phyloP scores from a whole-genome alignment of 441 rosid genomes.

The Syzygium malaccense region DNA sequence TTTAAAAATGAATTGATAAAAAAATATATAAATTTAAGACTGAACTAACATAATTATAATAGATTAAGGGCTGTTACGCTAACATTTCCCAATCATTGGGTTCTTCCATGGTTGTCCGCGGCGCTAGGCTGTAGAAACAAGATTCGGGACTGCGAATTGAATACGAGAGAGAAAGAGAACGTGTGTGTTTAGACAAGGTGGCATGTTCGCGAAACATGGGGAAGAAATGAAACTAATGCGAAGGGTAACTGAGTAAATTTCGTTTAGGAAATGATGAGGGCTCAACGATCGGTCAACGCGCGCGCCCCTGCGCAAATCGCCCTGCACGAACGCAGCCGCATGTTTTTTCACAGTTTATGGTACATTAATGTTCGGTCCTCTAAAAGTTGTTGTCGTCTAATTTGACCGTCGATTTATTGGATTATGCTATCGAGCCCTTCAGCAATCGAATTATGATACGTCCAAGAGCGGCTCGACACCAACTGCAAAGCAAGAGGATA shows the following conservation, averaged over 20 bases:
- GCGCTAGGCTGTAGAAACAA: neutral
- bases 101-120: constrained; percentile 20
- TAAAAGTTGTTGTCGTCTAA: neutral
- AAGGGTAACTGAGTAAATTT: neutral
- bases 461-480: accelerated
- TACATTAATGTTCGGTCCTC: neutral
- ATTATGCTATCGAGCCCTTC: neutral
- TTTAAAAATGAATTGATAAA: too few relatives aligned
- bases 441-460: neutral
- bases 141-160: neutral
- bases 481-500: neutral
- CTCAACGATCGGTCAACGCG: neutral
- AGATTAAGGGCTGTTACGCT: accelerated
- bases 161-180: neutral
- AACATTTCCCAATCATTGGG: constrained; percentile 2
- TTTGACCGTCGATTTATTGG: neutral
- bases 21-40: too few relatives aligned
- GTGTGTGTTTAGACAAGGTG: neutral
- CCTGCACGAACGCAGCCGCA: neutral
- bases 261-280: neutral
- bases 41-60: too few relatives aligned
- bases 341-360: neutral
- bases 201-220: neutral
- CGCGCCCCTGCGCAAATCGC: neutral
- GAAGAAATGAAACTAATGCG: neutral